These are phyloP conservation scores for Lecanicillium sp. DNA, from an alignment of 2,329 filamentous ascomycete species.

Conservation along the genomic window DNA sequence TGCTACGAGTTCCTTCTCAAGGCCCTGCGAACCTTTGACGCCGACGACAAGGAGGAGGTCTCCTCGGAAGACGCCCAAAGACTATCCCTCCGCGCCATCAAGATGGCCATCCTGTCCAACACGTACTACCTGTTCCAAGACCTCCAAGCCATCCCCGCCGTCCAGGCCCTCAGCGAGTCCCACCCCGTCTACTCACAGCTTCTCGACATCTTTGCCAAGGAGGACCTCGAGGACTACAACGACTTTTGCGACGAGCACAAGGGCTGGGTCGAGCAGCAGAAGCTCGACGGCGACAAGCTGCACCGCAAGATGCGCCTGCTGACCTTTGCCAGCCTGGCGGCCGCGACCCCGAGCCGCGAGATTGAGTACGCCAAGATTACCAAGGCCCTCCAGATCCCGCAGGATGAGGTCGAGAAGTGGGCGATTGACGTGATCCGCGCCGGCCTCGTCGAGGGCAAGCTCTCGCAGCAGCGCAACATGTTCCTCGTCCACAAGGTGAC, in stretches of 20 bases:
- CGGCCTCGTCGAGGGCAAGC: slow-evolving; percentile 90
- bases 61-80: slow-evolving; percentile 53
- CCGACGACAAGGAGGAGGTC: slow-evolving; percentile 44
- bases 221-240: slow-evolving; percentile 90
- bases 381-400: slow-evolving; percentile 73
- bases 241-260: slow-evolving; percentile 91
- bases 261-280: slow-evolving; percentile 72
- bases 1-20: slow-evolving; percentile 62
- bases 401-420: slow-evolving; percentile 92
- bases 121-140: slow-evolving; percentile 68
- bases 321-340: slow-evolving; percentile 83
- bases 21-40: slow-evolving; percentile 53
- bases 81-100: slow-evolving; percentile 50
- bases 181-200: slow-evolving; percentile 84
- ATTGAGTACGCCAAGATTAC: slow-evolving; percentile 83
- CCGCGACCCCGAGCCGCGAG: slow-evolving; percentile 73
- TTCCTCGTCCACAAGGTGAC: slow-evolving; percentile 95
- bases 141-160: slow-evolving; percentile 69
- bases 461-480: slow-evolving; percentile 84
- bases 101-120: slow-evolving; percentile 44
- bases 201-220: slow-evolving; percentile 89
- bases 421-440: slow-evolving; percentile 97
- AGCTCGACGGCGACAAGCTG: slow-evolving; percentile 64
- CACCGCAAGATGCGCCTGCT: slow-evolving; percentile 95
- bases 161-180: slow-evolving; percentile 80